Percentiles rank a stretch among this genome's conserved stretches.
Evolutionary conservation across 2,329 filamentous ascomycete genomes (phyloP).

Genomic region (Arthrobotrys entomopaga): DNA sequence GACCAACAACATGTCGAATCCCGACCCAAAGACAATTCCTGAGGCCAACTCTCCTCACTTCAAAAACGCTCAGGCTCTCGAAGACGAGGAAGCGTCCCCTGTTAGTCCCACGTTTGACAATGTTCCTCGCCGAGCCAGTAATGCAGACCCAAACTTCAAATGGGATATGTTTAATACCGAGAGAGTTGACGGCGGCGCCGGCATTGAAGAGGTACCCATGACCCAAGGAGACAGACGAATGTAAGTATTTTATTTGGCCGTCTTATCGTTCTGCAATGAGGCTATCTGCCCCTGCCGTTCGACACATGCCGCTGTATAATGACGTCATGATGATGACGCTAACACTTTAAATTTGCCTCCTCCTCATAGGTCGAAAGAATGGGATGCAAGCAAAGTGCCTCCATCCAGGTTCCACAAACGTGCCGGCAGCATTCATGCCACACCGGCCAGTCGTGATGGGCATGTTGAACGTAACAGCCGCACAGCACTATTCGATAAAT

Average conservation of each 20-base stretch:
- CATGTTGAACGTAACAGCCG: conserved; percentile 71
- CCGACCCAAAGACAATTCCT: conserved; percentile 34
- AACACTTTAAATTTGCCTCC: conserved; percentile 11
- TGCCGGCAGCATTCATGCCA: conserved; percentile 75
- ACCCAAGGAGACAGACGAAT: conserved; percentile 37
- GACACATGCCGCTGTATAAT: conserved; percentile 25
- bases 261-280: background rate
- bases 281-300: conserved; percentile 1
- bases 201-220: conserved; percentile 25
- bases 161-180: conserved; percentile 49
- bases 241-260: conserved; percentile 10
- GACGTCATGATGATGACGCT: conserved; percentile 53
- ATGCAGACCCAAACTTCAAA: conserved; percentile 32
- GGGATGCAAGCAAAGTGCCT: conserved; percentile 73
- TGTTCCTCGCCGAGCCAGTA: conserved; percentile 21
- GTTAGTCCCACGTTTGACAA: conserved; percentile 42
- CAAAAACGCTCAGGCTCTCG: conserved; percentile 48
- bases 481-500: conserved; percentile 70
- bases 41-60: conserved; percentile 40
- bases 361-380: conserved; percentile 55
- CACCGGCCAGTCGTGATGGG: conserved; percentile 72
- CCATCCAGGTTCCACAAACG: conserved; percentile 76
- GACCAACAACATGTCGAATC: conserved; percentile 29
- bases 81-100: conserved; percentile 31
- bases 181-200: conserved; percentile 20